Percentiles rank a stretch among this genome's conserved stretches.
Conservation (phyloP, 441 rosid species). For the Jatropha multifida region DNA sequence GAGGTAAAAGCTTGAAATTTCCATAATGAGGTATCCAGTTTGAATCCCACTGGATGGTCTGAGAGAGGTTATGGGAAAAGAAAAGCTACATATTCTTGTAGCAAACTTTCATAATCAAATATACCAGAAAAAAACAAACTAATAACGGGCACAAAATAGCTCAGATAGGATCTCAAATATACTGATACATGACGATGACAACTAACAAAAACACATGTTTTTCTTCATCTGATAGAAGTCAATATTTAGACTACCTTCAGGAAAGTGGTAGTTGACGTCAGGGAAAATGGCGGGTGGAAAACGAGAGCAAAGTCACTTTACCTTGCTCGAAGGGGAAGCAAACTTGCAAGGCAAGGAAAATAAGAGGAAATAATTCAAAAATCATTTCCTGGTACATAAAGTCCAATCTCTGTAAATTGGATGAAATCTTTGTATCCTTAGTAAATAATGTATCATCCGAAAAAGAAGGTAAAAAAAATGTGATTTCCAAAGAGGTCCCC, state of each 20-base stretch:
- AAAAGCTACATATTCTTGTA: no score
- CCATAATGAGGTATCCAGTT: neutral
- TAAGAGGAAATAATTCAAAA: neutral
- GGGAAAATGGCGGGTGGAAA: neutral
- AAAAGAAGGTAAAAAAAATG: neutral
- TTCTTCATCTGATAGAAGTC: neutral
- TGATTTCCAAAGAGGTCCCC: no score
- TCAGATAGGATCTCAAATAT: neutral
- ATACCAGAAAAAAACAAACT: no score
- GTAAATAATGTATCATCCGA: neutral
- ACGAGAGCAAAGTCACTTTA: neutral
- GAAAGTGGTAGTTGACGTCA: neutral
- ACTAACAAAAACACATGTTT: neutral
- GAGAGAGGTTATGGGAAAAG: neutral
- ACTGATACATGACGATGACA: neutral
- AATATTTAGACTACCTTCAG: neutral
- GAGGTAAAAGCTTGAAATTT: neutral
- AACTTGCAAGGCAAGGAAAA: neutral
- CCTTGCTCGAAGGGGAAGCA: neutral
- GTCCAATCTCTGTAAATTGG: neutral
- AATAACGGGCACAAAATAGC: neutral
- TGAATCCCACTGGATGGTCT: neutral
- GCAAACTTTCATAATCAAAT: no score
- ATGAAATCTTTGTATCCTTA: neutral
- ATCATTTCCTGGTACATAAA: neutral